Percentiles rank a stretch among this genome's conserved stretches.
phyloP scores from a whole-genome alignment of 106 monocot genomes.

The Chionographis japonica region DNA sequence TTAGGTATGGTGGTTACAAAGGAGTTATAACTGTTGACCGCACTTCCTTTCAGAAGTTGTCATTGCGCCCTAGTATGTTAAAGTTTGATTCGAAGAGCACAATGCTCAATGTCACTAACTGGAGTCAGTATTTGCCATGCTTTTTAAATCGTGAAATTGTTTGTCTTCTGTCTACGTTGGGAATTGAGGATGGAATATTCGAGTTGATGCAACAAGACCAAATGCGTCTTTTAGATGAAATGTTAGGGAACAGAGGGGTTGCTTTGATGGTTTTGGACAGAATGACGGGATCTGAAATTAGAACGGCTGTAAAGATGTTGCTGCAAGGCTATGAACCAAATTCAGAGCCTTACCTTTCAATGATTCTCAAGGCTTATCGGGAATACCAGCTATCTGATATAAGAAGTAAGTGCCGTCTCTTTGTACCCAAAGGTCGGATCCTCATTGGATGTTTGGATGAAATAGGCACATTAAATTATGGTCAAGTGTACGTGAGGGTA shows the following conservation, averaged over 20 bases:
- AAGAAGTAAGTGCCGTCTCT: conserved; percentile 65
- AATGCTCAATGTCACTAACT: conserved; percentile 75
- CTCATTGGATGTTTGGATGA: conserved; percentile 92
- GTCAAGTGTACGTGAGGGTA: conserved; percentile 75
- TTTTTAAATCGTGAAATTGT: conserved; percentile 94
- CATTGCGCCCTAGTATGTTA: conserved; percentile 82
- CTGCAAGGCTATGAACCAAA: conserved; percentile 62
- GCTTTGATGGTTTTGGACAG: conserved; percentile 55
- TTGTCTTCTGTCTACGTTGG: conserved; percentile 74
- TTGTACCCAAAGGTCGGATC: conserved; percentile 84
- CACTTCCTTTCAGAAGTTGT: conserved; percentile 65
- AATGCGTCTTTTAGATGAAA: conserved; percentile 35
- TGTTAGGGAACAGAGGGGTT: conserved; percentile 47
- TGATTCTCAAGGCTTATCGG: conserved; percentile 71
- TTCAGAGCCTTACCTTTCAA: conserved; percentile 70
- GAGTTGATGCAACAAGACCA: conserved; percentile 53
- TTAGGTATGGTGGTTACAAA: conserved; percentile 97
- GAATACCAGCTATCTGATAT: conserved; percentile 66
- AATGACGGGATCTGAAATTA: conserved; percentile 42
- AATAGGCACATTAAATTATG: conserved; percentile 58
- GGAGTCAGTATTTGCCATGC: conserved; percentile 66
- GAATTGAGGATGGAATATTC: conserved; percentile 63
- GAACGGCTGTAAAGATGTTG: conserved; percentile 58
- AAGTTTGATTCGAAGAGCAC: conserved; percentile 82
- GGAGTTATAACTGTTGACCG: conserved; percentile 81